Evolutionary conservation across 108 stramenopile species (phyloP).

Genomic region (Epipyxis sp.): DNA sequence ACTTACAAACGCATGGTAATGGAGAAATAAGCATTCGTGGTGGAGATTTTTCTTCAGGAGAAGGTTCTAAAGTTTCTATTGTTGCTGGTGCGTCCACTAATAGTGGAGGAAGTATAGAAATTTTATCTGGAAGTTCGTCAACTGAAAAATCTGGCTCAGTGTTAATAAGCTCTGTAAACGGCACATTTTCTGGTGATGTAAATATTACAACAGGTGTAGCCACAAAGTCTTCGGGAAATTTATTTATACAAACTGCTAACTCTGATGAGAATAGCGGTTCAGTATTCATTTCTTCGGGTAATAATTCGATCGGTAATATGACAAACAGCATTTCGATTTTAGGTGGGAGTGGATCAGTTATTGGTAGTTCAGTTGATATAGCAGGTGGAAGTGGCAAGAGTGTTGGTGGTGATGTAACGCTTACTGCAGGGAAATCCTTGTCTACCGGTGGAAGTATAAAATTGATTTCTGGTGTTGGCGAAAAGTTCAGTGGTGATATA

Average conservation of each 20-base stretch:
- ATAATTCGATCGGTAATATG: background rate
- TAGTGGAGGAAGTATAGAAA: background rate
- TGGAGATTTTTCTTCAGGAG: background rate
- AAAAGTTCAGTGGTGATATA: background rate
- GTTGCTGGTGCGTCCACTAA: background rate
- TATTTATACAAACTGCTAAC: no score
- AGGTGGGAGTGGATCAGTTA: background rate
- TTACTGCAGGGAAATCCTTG: background rate
- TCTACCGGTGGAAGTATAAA: background rate
- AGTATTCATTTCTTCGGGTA: background rate
- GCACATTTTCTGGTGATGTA: background rate
- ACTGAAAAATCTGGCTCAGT: background rate
- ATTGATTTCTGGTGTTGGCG: background rate
- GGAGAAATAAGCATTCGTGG: background rate
- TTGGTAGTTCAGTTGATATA: background rate
- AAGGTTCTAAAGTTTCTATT: background rate
- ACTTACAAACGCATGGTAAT: background rate
- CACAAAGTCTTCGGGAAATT: no score
- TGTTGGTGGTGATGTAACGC: conserved; percentile 5
- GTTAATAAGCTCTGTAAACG: background rate
- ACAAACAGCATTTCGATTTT: background rate
- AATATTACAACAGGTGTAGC: background rate
- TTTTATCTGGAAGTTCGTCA: background rate
- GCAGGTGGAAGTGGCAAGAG: background rate
- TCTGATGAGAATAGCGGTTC: no score